Conservation (phyloP, 805 yeast genomes). For the Metschnikowia colocasiae region DNA sequence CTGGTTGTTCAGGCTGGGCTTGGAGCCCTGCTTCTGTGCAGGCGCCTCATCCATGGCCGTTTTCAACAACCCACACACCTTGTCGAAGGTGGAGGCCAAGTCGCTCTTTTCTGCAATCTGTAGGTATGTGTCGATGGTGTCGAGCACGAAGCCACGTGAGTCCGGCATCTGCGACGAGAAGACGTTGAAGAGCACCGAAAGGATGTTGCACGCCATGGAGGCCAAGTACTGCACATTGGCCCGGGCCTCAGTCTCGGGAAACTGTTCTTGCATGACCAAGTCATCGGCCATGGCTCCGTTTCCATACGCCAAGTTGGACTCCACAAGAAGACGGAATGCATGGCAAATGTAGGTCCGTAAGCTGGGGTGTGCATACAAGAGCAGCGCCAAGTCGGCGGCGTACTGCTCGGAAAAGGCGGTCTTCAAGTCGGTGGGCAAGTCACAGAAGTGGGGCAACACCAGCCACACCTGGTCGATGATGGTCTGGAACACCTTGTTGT, state of each 20-base stretch:
- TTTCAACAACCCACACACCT: constrained; percentile 76
- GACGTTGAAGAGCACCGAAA: constrained; percentile 87
- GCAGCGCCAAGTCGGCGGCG: constrained; percentile 71
- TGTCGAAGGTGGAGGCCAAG: constrained; percentile 72
- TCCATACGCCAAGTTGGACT: constrained; percentile 63
- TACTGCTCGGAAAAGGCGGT: constrained; percentile 66
- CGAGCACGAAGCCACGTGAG: constrained; percentile 77
- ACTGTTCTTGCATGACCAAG: constrained; percentile 54
- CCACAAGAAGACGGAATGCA: constrained; percentile 72
- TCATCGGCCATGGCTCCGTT: constrained; percentile 57
- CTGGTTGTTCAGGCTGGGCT: constrained; percentile 17
- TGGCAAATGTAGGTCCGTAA: constrained; percentile 82
- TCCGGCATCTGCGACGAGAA: constrained; percentile 86
- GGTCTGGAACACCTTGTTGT: constrained; percentile 76
- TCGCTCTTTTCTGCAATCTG: constrained; percentile 66
- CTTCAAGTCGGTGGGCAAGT: constrained; percentile 72
- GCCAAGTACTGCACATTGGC: constrained; percentile 61
- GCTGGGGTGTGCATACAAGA: constrained; percentile 69
- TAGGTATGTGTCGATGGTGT: constrained; percentile 78
- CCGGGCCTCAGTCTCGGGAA: constrained; percentile 54
- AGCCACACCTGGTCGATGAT: constrained; percentile 92
- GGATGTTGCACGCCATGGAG: constrained; percentile 63
- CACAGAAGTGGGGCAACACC: constrained; percentile 82
- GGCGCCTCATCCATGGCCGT: constrained; percentile 54
- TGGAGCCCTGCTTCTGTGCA: constrained; percentile 19